Evolutionary conservation across 2,329 filamentous ascomycete genomes (phyloP), one percentile per base, ranked within the genome.

Genomic region (Aspergillus ustus): DNA sequence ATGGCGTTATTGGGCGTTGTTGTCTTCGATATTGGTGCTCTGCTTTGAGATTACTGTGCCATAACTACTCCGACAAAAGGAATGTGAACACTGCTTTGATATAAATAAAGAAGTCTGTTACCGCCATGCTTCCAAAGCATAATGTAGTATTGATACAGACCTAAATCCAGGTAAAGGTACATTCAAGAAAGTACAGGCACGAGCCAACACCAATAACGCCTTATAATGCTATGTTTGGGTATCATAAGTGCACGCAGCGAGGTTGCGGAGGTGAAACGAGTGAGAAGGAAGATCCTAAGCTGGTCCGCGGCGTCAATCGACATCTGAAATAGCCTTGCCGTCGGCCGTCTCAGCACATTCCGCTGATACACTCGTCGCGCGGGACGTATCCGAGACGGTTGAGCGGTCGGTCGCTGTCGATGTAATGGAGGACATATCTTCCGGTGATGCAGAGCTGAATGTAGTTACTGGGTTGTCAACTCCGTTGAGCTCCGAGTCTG

Each of bases 361-460:
- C 22, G 64, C 45, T 2, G 72, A 73, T 8, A 75, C 62, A 45
- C 73, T 74, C 15, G 73, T 73, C 19, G 73, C 68, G 20, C 63
- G 70, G 9, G 73, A 75, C 9, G 66, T 69, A 43, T 60, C 59
- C 19, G 70, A 75, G 8, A 66, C 67, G 20, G 57, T 48, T n/a
- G 66, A 65, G 22, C 61, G 66, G 43, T 71, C 72, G n/a, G 72
- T 70, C 31, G 65, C 59, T 5, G 66, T 71, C 2, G 69, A 72
- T 11, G 67, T 63, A 6, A 66, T 63, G 8, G 67, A 63, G 7
- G 72, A 75, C 58, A 69, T 69, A 29, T 66, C 64, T 29, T 75
- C 73, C 6, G 68, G 66, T 5, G 69, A 66, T 7, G 63, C 62
- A 34, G 51, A 66, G 52, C 65, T 68, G 13, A 68, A 69, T 3